phyloP scores from a whole-genome alignment of 1,284 basidiomycete genomes.

The Termitomyces sp. region DNA sequence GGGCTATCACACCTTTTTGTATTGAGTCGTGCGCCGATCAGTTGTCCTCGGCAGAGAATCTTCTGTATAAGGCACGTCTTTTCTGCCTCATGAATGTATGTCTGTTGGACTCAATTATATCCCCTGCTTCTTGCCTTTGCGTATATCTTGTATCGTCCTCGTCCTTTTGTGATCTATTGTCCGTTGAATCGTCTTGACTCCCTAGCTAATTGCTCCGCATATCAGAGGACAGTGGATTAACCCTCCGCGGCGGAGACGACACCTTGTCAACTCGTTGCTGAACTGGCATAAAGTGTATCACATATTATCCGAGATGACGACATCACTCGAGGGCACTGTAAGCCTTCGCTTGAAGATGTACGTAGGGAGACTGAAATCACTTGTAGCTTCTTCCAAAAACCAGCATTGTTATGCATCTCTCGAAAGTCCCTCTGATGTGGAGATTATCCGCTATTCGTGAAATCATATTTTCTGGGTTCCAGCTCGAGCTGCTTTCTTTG shows the following conservation, averaged over 20 bases:
- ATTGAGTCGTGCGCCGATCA: slow-evolving; percentile 30
- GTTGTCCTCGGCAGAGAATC: slow-evolving; percentile 45
- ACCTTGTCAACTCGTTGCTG: slow-evolving; percentile 54
- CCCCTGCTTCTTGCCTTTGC: neutral
- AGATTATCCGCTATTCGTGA: slow-evolving; percentile 60
- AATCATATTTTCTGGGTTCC: slow-evolving; percentile 70
- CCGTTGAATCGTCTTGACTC: neutral
- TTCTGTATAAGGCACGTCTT: slow-evolving; percentile 45
- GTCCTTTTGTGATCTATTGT: neutral
- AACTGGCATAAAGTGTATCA: slow-evolving; percentile 63
- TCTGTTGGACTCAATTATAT: neutral
- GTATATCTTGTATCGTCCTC: neutral
- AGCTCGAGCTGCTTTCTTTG: slow-evolving; percentile 65
- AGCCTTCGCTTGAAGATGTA: slow-evolving; percentile 6
- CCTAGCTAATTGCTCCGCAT: slow-evolving; percentile 53
- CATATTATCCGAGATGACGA: slow-evolving; percentile 33
- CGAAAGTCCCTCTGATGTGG: slow-evolving; percentile 47
- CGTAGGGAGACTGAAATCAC: slow-evolving; percentile 8
- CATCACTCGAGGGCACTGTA: slow-evolving; percentile 29
- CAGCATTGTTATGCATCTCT: slow-evolving; percentile 36
- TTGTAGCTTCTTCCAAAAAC: slow-evolving; percentile 23
- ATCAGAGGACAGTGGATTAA: slow-evolving; percentile 62
- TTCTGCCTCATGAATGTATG: slow-evolving; percentile 6
- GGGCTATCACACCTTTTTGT: slow-evolving; percentile 35
- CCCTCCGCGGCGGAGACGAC: slow-evolving; percentile 59